Percentiles rank a stretch among this genome's conserved stretches.
Evolutionary conservation across 768 basidiomycete species (phyloP).

Genomic region (Xerocomus potaroensis): DNA sequence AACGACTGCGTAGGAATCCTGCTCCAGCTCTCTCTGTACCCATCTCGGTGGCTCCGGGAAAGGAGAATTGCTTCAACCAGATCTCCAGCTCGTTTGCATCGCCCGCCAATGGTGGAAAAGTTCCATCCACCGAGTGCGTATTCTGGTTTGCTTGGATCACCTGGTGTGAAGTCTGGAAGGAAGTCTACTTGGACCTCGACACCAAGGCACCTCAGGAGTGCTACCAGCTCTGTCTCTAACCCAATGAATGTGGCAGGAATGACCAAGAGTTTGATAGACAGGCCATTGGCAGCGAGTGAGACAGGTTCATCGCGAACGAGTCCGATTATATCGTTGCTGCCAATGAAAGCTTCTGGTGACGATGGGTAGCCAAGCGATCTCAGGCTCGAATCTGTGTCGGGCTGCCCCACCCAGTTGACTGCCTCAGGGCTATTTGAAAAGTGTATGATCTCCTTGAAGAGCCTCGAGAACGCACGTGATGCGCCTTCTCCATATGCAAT

Average conservation of each 20-base stretch:
- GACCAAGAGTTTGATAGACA: not conserved
- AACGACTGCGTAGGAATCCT: not conserved
- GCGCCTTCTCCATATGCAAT: not conserved
- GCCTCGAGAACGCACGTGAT: not conserved
- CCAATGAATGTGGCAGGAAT: not conserved
- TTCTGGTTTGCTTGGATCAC: not conserved
- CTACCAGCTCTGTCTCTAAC: too few relatives aligned
- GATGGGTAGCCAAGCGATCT: not conserved
- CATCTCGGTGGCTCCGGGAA: not conserved
- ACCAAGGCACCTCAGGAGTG: not conserved
- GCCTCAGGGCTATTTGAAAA: not conserved
- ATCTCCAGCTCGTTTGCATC: not conserved
- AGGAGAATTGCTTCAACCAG: not conserved
- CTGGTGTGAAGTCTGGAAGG: not conserved
- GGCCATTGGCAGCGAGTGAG: not conserved
- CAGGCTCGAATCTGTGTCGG: not conserved
- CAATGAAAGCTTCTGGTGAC: not conserved
- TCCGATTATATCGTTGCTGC: not conserved
- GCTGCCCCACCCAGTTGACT: not conserved
- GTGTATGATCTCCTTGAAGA: not conserved
- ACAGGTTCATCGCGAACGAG: not conserved
- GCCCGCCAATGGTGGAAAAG: not conserved
- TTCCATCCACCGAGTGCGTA: not conserved
- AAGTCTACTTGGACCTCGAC: not conserved
- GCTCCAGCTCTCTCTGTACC: not conserved